phyloP scores from a whole-genome alignment of 164 flowering plant genomes.

The Protea cynaroides region DNA sequence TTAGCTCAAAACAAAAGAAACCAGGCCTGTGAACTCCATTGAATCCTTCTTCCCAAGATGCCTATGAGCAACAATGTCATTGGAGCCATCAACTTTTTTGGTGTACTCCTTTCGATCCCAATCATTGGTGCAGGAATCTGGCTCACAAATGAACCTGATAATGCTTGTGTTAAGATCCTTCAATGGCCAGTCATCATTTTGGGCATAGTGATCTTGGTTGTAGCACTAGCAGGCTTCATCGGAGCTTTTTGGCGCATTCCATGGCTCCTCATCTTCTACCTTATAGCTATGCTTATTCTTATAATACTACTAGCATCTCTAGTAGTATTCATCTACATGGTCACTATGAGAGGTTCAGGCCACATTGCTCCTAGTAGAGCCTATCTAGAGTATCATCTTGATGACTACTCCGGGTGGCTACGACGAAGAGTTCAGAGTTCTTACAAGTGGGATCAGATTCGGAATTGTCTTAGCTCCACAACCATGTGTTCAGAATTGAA shows the following conservation, averaged over 20 bases:
- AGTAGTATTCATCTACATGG: slow-evolving; percentile 69
- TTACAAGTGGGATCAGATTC: slow-evolving; percentile 79
- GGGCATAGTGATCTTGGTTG: slow-evolving; percentile 59
- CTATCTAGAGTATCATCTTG: slow-evolving; percentile 70
- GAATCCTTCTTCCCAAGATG: slow-evolving; percentile 29
- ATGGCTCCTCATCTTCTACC: slow-evolving; percentile 58
- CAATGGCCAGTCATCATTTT: slow-evolving; percentile 92
- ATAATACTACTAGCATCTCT: slow-evolving; percentile 49
- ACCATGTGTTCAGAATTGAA: slow-evolving; percentile 60
- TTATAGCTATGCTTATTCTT: slow-evolving; percentile 68
- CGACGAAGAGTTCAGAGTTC: slow-evolving; percentile 51
- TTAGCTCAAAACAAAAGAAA: not conserved
- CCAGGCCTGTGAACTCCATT: not conserved
- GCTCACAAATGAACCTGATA: slow-evolving; percentile 67
- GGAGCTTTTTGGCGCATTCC: slow-evolving; percentile 80
- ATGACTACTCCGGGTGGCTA: slow-evolving; percentile 76
- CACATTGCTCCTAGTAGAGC: slow-evolving; percentile 68
- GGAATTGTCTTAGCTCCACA: slow-evolving; percentile 56
- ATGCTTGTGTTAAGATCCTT: slow-evolving; percentile 70
- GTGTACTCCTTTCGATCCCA: slow-evolving; percentile 77
- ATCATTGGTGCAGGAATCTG: slow-evolving; percentile 85
- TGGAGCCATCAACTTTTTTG: slow-evolving; percentile 78
- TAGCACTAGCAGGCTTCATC: slow-evolving; percentile 62
- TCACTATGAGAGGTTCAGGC: slow-evolving; percentile 63
- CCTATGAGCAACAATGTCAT: slow-evolving; percentile 82